phyloP scores from a whole-genome alignment of 306 rosid genomes.

The Medicago lupulina region DNA sequence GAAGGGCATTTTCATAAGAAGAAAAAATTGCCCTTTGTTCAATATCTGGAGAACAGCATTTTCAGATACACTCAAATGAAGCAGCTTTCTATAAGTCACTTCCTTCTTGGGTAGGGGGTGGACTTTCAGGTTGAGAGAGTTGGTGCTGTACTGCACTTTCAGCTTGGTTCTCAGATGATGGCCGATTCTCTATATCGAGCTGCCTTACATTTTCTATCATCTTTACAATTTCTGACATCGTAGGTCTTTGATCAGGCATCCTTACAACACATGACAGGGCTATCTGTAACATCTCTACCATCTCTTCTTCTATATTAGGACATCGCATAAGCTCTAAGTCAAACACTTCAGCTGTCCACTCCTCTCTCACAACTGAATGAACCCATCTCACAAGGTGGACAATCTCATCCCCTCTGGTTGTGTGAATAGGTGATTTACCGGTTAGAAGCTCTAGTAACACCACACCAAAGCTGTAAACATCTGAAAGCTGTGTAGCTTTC shows the following conservation, averaged over 20 bases:
- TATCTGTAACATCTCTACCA: constrained; percentile 93
- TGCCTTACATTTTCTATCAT: constrained; percentile 76
- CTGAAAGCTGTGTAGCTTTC: constrained; percentile 79
- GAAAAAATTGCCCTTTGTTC: constrained; percentile 39
- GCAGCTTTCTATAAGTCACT: constrained; percentile 11
- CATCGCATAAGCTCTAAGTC: constrained; percentile 83
- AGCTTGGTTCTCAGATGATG: constrained; percentile 57
- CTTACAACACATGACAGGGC: constrained; percentile 86
- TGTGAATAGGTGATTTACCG: constrained; percentile 85
- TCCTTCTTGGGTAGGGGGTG: constrained; percentile 7
- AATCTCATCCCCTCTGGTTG: constrained; percentile 85
- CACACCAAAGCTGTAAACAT: constrained; percentile 88
- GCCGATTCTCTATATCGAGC: constrained; percentile 52
- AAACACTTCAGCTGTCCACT: constrained; percentile 97
- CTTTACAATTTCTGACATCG: constrained; percentile 65
- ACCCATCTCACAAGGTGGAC: constrained; percentile 96
- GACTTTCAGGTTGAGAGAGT: constrained; percentile 20
- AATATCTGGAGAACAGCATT: constrained; percentile 34
- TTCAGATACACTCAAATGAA: constrained; percentile 42
- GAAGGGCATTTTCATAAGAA: background rate
- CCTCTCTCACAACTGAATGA: constrained; percentile 94
- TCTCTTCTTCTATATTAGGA: constrained; percentile 93
- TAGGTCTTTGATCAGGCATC: constrained; percentile 88
- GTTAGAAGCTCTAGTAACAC: constrained; percentile 88
- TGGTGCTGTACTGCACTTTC: constrained; percentile 50